A percentile compares a stretch with the other conserved stretches of the same genome.
Evolutionary conservation across 2,329 filamentous ascomycete species (phyloP).

Genomic region (Epicoccum nigrum): DNA sequence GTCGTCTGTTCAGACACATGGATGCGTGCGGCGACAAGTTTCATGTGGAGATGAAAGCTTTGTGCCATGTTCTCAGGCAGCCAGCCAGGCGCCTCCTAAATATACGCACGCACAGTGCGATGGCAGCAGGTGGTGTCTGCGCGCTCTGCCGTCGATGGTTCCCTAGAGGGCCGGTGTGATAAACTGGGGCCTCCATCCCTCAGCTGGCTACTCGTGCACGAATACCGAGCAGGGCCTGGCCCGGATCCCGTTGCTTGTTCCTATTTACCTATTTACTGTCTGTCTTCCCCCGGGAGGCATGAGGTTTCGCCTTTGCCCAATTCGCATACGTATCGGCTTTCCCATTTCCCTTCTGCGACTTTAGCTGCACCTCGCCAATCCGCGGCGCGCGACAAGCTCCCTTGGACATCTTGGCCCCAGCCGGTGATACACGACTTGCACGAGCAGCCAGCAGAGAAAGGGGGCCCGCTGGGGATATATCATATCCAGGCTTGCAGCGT

Average conservation of each 20-base stretch:
- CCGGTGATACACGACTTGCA: constrained; percentile 12
- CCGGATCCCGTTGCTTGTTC: constrained; percentile 17
- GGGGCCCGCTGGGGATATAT: constrained; percentile 6
- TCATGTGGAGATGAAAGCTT: constrained; percentile 13
- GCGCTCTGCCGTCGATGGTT: constrained; percentile 5
- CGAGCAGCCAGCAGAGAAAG: constrained; percentile 5
- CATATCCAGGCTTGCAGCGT: constrained; percentile 4
- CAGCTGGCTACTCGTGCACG: constrained; percentile 26
- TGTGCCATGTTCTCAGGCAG: constrained; percentile 11
- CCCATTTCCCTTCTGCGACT: not conserved
- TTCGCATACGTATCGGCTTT: constrained; percentile 3
- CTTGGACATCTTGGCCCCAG: constrained; percentile 23
- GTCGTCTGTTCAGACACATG: not conserved
- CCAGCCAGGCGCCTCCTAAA: constrained; percentile 6
- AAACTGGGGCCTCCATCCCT: constrained; percentile 24
- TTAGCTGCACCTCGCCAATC: constrained; percentile 21
- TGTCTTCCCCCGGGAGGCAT: not conserved
- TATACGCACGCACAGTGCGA: constrained; percentile 20
- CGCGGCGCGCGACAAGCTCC: constrained; percentile 31
- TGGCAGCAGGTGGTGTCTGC: constrained; percentile 15
- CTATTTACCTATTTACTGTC: constrained; percentile 5
- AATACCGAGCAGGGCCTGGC: constrained; percentile 26
- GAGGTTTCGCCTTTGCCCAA: constrained; percentile 8
- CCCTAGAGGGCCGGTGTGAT: constrained; percentile 5
- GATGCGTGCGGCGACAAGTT: constrained; percentile 2